Evolutionary conservation across 1,139 yeast species (phyloP), one percentile per base, ranked within the genome.

Genomic region (Geotrichum bryndzae): DNA sequence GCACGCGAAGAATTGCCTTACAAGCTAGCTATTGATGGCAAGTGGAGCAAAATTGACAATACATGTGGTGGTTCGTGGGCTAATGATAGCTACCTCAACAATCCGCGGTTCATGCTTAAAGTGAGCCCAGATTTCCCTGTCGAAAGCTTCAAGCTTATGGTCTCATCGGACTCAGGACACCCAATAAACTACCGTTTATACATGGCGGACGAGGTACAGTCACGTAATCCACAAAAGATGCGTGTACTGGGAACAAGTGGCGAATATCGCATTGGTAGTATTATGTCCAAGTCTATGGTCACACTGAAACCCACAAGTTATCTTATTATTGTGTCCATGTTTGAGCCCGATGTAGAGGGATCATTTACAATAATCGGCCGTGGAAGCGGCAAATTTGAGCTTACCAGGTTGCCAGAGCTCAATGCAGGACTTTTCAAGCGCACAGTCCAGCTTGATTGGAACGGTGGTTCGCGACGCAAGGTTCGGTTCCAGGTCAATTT

Each of bases 41-140:
- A 71, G 38, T 87, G 94, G 92, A 75, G 73, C 15, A 68, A 70
- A 1, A 41, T 41, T 10, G 48, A 41, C 23, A 72, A 73, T 1
- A 73, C 74, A 18, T 73, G 80, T 53, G 91, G 90, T 1, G 92
- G 94, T 0, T 82, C 80, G 65, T 82, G 85, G 83, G 68, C 81
- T 0, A 66, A 77, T 53, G 75, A 82, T 1, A 73, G 82, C 0
- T 88, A 80, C 67, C 74, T 82, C 46, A 72, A 76, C 51, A 89
- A 88, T 67, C 96, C 96, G 0, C 90, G 88, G 66, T 87, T 77
- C 68, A 74, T 76, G 58, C 76, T 70, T 67, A 69, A 63, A 68
- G 74, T 59, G 53, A 52, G 45, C 10, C 48, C 18, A 1, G 48
- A 8, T 7, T 41, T 41, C 8, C 51, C 63, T 1, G 31, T 52